phyloP scores from a whole-genome alignment of 2,329 filamentous ascomycete species.

The Fusarium tjaetaba region DNA sequence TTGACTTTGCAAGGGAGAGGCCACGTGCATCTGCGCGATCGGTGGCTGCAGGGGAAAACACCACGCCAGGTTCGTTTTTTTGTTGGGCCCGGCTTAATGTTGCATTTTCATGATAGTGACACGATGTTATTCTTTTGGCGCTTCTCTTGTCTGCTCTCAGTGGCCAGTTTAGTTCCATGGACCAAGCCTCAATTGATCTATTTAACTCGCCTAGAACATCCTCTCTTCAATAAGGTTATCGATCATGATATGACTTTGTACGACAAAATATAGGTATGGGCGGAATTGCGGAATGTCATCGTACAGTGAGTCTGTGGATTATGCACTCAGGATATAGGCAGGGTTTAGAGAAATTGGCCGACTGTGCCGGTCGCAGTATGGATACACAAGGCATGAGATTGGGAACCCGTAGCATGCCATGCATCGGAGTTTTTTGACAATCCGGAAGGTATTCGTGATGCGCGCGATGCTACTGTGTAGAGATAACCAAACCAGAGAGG shows the following conservation, averaged over 20 bases:
- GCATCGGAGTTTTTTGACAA: background rate
- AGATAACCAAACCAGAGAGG: background rate
- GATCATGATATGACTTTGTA: background rate
- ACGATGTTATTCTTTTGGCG: background rate
- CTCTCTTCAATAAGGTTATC: background rate
- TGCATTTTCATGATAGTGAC: background rate
- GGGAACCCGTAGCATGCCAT: background rate
- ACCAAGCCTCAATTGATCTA: background rate
- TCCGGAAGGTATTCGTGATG: background rate
- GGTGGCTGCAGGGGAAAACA: background rate
- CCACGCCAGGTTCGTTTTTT: constrained; percentile 2
- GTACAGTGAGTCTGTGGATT: background rate
- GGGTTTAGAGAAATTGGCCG: background rate
- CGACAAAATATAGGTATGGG: too few relatives aligned
- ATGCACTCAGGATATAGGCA: background rate
- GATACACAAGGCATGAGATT: background rate
- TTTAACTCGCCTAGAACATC: background rate
- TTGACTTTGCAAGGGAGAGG: constrained; percentile 16
- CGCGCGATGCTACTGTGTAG: background rate
- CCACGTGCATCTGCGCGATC: constrained; percentile 19
- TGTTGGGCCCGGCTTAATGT: background rate
- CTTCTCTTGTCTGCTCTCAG: background rate
- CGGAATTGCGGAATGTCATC: background rate
- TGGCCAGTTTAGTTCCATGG: background rate
- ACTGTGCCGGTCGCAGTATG: background rate